phyloP scores from a whole-genome alignment of 495 filamentous ascomycete genomes.

The Neurospora tetrasperma region DNA sequence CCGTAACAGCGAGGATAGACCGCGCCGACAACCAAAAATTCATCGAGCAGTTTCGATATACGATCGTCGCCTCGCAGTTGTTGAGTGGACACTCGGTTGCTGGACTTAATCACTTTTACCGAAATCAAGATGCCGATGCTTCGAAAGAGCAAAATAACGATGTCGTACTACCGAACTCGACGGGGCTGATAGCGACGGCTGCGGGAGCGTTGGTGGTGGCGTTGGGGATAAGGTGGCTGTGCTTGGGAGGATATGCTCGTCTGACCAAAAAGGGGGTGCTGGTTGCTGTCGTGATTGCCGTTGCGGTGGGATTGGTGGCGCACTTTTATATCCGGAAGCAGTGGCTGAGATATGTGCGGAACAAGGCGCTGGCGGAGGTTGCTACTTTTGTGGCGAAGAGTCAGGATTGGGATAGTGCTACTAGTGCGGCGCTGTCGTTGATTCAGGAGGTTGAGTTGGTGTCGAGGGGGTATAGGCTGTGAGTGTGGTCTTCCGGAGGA shows the following conservation, averaged over 20 bases:
- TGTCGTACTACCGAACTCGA: conserved; percentile 15
- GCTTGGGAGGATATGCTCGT: conserved; percentile 33
- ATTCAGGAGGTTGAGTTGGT: conserved; percentile 97
- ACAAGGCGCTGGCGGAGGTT: conserved; percentile 67
- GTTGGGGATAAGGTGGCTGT: conserved; percentile 62
- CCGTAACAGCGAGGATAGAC: conserved; percentile 67
- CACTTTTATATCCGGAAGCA: conserved; percentile 71
- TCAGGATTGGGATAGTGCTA: conserved; percentile 75
- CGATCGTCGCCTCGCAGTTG: conserved; percentile 88
- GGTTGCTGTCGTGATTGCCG: conserved; percentile 47
- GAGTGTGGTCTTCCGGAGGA: conserved; percentile 21
- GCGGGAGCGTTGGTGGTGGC: conserved; percentile 58
- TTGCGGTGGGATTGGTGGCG: conserved; percentile 43
- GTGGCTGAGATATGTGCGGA: conserved; percentile 73
- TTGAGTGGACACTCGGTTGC: conserved; percentile 53
- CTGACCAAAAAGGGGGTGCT: conserved; percentile 31
- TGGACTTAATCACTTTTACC: conserved; percentile 11
- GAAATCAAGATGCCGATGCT: conserved; percentile 1
- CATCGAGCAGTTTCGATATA: conserved; percentile 90
- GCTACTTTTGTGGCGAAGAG: conserved; percentile 60
- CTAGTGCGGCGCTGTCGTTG: conserved; percentile 68
- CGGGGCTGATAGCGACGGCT: conserved; percentile 38
- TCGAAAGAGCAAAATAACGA: background rate
- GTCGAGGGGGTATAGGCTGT: conserved; percentile 88
- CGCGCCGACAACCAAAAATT: conserved; percentile 77